phyloP scores from a whole-genome alignment of 306 rosid species.

The Morella rubra region DNA sequence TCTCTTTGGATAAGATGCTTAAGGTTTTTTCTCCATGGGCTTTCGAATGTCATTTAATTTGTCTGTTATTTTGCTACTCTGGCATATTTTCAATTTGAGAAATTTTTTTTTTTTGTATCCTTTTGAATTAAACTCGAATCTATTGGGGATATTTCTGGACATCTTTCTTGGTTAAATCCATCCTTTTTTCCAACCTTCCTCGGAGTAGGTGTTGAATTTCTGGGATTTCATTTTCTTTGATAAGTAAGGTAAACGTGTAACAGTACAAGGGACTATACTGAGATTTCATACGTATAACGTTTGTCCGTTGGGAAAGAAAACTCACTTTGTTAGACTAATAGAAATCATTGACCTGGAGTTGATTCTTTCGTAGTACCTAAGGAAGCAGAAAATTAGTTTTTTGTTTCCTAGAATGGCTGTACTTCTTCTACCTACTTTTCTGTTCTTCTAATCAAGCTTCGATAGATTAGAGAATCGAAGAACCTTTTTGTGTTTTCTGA shows the following conservation, averaged over 20 bases:
- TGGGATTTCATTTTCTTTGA: background rate
- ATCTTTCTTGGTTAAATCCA: too few species aligned
- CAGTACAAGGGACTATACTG: too few species aligned
- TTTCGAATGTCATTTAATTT: too few species aligned
- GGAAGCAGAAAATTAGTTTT: background rate
- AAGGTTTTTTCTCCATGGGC: background rate
- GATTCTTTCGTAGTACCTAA: too few species aligned
- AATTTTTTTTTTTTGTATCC: background rate
- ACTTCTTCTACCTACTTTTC: background rate
- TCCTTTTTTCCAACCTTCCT: background rate
- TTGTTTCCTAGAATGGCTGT: background rate
- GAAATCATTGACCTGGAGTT: too few species aligned
- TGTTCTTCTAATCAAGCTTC: constrained; percentile 4
- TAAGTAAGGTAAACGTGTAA: too few species aligned
- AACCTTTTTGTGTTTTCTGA: background rate
- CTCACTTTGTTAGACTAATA: too few species aligned
- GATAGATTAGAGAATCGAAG: background rate
- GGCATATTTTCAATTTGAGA: background rate
- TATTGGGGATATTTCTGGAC: too few species aligned
- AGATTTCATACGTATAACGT: background rate
- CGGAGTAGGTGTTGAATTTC: background rate
- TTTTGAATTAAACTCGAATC: background rate
- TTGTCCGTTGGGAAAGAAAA: background rate
- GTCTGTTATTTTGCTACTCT: background rate
- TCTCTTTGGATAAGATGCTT: too few species aligned